Evolutionary conservation across 2,329 filamentous ascomycete species (phyloP), one percentile per base, ranked within the genome.

Genomic region (Scytalidium lignicola): DNA sequence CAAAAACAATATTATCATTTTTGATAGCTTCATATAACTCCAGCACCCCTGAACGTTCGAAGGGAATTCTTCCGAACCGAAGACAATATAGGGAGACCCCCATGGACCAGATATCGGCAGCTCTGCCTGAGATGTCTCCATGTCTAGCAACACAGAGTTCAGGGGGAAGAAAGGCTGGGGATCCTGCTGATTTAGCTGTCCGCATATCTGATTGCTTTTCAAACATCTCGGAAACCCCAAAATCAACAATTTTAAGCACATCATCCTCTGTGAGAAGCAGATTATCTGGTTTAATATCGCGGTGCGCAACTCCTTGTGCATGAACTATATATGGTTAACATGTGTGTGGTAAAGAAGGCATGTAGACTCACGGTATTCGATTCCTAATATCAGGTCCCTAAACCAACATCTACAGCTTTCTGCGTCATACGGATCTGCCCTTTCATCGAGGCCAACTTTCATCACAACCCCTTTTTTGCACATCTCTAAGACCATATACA

Each of bases 401-500:
- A 99, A 97, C 89, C 90, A 97, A 62, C 81, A 86, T 45, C 93
- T 82, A 63, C 91, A 96, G 47, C 78, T 77, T 60, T 96, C 90
- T 54, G 87, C 81, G 22, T 82, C 76, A 65, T 96, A 96, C 0
- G 93, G 91, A 53, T 86, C 82, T 17, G 90, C 88, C 50, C 79
- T 75, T 60, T 95, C 86, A 51, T 88, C 86, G n/a, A 97, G 72
- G 2, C 89, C 90, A 48, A 99, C 89, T 62, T 91, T 92, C 91
- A 97, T 97, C 46, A 96, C 82, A 19, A 96, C 92, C 1, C 93
- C 93, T 67, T 96, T 96, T 64, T 95, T 93, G 73, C 93, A 99
- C 89, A 96, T 95, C 67, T 99, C 93, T 67, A 99, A 79, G 19
- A 99, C 93, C 89, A 99, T 97, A 70, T 96, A 99, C 12, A 99